Base-by-base conservation (phyloP, 2,329 filamentous ascomycete genomes). In the Falciphora oryzae region DNA sequence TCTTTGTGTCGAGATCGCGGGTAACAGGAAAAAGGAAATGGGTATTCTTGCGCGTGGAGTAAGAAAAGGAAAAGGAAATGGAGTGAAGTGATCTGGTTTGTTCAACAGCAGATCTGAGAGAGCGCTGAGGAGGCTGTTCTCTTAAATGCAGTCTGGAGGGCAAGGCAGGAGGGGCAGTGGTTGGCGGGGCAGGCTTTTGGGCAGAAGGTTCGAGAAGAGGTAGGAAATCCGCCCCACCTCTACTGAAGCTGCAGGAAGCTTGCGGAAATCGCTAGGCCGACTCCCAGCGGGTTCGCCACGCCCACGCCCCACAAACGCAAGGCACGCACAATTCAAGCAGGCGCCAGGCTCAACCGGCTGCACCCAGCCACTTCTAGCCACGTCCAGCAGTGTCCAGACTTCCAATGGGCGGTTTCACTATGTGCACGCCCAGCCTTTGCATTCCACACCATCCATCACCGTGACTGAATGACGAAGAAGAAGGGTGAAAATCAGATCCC, bases 171-270 rank as follows among this genome's bases (percentile, higher is more conserved):
- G 58, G 62, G 62, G 56, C 56, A 59, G 53, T 63, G 62, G 62
- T 63, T 59, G 62, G 62, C 62, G 62, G 62, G 62, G 62, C 62
- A 59, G 56, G 16, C 44, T 62, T 63, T 63, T 28, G 50, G 57
- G 50, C n/a, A 63, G 62, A 63, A 63, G 32, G 31, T 63, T 63
- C 62, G 57, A 58, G 62, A 63, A 63, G 35, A 44, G 62, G 57
- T 44, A 59, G 58, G 32, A 63, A 59, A 63, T 53, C 44, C 44
- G 44, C 28, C 58, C 58, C 58, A 60, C 58, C 58, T 25, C 28
- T 1, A 60, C 14, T 50, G 63, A 44, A 59, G 35, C 63, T 60
- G 31, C 57, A 38, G 31, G 63, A 61, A 64, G 63, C 63, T 60
- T 29, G 50, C 38, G 31, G 62, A 63, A 63, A 57, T 25, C 53